A percentile compares a stretch with the other conserved stretches of the same genome.
Evolutionary conservation across 305 asterid genomes (phyloP).

Genomic region (Solanum hybrid): DNA sequence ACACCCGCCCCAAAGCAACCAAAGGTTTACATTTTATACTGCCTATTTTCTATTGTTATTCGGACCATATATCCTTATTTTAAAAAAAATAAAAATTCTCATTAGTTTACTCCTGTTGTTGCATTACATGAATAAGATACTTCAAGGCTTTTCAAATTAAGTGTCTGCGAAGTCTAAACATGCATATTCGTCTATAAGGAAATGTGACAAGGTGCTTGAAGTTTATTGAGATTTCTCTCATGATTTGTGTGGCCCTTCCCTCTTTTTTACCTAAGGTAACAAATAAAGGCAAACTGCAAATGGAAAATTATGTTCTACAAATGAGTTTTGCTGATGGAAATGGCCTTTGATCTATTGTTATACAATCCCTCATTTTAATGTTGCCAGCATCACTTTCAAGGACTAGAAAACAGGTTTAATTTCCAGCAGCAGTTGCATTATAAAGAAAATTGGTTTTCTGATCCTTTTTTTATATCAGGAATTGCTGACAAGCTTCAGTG

Average conservation of each 20-base stretch:
- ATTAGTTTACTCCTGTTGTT: not conserved
- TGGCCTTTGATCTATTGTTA: not conserved
- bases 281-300: not conserved
- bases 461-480: not conserved
- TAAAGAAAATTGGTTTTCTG: not conserved
- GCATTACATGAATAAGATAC: not conserved
- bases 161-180: not conserved
- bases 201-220: not conserved
- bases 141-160: not conserved
- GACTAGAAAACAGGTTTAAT: not conserved
- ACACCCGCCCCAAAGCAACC: not conserved
- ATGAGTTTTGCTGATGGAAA: not conserved
- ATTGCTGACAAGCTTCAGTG: not conserved
- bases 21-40: not conserved
- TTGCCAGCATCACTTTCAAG: not conserved
- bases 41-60: not conserved
- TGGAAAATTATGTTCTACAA: not conserved
- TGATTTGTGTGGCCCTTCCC: not conserved
- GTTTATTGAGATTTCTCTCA: not conserved
- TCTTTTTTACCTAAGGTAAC: not conserved
- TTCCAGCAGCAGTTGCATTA: not conserved
- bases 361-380: not conserved
- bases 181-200: not conserved
- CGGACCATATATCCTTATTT: not conserved
- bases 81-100: fast-evolving